Evolutionary conservation across 371 early-diverging fungal species (phyloP).

Genomic region (Mortierella sp.): DNA sequence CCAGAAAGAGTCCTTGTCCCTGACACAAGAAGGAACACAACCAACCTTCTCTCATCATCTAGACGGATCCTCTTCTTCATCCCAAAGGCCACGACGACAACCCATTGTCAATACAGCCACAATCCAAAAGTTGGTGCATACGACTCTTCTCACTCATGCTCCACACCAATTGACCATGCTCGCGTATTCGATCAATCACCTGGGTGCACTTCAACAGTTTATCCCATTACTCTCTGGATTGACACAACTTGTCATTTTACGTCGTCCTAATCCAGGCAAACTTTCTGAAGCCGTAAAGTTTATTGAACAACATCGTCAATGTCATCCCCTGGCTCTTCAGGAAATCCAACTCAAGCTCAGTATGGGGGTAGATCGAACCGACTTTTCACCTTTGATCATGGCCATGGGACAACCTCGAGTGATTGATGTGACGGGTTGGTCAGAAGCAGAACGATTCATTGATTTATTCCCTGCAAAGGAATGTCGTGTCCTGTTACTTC

Average conservation of each 20-base stretch:
- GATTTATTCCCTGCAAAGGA: conserved; percentile 14
- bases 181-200: conserved; percentile 15
- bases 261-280: neutral
- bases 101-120: neutral
- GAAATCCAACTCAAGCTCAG: conserved; percentile 21
- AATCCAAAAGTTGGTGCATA: neutral
- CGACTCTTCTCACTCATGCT: conserved; percentile 11
- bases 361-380: neutral
- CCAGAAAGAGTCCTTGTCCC: neutral
- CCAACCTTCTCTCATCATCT: neutral
- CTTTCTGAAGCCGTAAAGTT: conserved; percentile 8
- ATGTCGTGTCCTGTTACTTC: conserved; percentile 22
- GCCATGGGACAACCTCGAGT: conserved; percentile 24
- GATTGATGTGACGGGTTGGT: conserved; percentile 26
- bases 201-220: conserved; percentile 7
- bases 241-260: conserved; percentile 19
- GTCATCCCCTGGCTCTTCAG: conserved; percentile 8
- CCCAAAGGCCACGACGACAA: neutral
- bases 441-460: conserved; percentile 12
- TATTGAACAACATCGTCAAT: conserved; percentile 12
- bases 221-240: conserved; percentile 17
- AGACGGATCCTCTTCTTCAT: no score
- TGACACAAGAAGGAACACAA: neutral
- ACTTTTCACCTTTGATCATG: conserved; percentile 10
- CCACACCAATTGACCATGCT: conserved; percentile 19